Evolutionary conservation across 2,329 filamentous ascomycete genomes (phyloP), one percentile per base, ranked within the genome.

Genomic region (Beauveria asiatica): DNA sequence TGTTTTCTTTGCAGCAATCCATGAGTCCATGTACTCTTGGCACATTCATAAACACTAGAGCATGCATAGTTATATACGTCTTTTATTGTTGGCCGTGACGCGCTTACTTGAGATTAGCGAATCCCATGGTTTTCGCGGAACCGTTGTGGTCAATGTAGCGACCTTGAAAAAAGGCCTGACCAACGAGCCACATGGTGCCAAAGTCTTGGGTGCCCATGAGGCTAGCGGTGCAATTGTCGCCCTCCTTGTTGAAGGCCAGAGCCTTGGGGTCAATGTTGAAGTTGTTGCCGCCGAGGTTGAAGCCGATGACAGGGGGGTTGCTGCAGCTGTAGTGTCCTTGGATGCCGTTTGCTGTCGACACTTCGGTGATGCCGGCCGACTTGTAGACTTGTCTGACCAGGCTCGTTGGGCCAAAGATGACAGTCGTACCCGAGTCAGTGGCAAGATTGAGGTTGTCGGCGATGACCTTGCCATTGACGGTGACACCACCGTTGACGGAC

Each of bases 111-210:
- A 62, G 42, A n/a, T 62, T 7, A 13, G 61, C 61, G 74, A 61
- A 59, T 17, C 62, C 59, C 51, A 61, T 65, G 3, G 63, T 65
- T 3, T 52, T 46, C 17, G 55, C 60, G 9, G 57, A 56, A 10
- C 62, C 30, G 11, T 65, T 64, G 57, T 65, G 64, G 33, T 66
- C 65, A 57, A 66, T 61, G 48, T 66, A 66, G 51, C 61, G 57
- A 8, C 64, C 63, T 55, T 65, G 65, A 23, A 66, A 66, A 46
- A 66, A 66, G 10, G 65, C 57, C 60, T 66, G 65, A n/a, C 65
- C 65, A 13, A 66, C 56, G 23, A 65, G 37, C 65, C 65, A 66
- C 19, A 13, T 59, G 52, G 17, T 48, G 30, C 65, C 64, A 57
- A 64, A 65, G 3, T 44, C 25, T 13, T 23, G 10, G 3, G 58